These are phyloP conservation scores for Chalciporus chontae DNA, from an alignment of 768 basidiomycete genomes.

Conservation along the genomic window DNA sequence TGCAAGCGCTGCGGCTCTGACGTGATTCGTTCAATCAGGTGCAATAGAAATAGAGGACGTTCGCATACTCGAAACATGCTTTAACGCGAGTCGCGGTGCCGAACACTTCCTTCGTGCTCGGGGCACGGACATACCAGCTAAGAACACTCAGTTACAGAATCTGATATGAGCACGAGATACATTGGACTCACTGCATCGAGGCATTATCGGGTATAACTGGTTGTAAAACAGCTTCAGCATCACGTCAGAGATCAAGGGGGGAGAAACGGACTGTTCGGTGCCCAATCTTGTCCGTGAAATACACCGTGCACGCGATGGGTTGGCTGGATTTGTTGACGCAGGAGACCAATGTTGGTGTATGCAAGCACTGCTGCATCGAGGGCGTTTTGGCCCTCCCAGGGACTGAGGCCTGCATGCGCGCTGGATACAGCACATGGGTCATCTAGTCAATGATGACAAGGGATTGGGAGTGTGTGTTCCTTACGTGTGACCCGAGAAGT, in stretches of 20 bases:
- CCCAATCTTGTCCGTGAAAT: constrained; percentile 74
- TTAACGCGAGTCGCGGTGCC: constrained; percentile 57
- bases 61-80: constrained; percentile 65
- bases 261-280: constrained; percentile 53
- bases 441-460: background rate
- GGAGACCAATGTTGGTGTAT: constrained; percentile 71
- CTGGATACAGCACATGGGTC: constrained; percentile 31
- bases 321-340: constrained; percentile 80
- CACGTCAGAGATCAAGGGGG: background rate
- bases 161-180: background rate
- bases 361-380: constrained; percentile 82
- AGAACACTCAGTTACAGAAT: background rate
- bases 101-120: constrained; percentile 56
- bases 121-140: constrained; percentile 73
- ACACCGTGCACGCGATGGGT: constrained; percentile 78
- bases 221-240: background rate
- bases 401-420: constrained; percentile 74
- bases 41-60: background rate
- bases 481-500: constrained; percentile 74
- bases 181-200: constrained; percentile 53
- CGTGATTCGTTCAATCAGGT: background rate
- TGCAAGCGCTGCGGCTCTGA: constrained; percentile 62
- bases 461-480: constrained; percentile 7
- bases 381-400: constrained; percentile 86
- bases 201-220: constrained; percentile 82